Evolutionary conservation across 108 stramenopile species (phyloP).

Genomic region (Schizochytrium sp.): DNA sequence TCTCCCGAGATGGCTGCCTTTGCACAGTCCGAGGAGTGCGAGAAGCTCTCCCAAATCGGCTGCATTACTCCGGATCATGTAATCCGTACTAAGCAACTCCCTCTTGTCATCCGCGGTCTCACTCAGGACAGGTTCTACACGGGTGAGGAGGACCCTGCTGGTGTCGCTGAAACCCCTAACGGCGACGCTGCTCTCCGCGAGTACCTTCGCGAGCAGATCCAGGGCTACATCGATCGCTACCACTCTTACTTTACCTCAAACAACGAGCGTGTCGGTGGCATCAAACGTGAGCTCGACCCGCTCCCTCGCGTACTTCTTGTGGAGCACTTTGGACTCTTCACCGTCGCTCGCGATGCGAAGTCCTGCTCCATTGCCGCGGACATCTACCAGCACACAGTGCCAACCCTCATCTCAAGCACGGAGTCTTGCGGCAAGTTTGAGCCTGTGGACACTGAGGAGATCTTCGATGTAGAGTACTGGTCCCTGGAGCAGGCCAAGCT

Average conservation of each 20-base stretch:
- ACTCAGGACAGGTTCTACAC: neutral
- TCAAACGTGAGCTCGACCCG: constrained; percentile 44
- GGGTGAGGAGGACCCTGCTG: neutral
- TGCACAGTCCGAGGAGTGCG: constrained; percentile 55
- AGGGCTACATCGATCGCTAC: constrained; percentile 37
- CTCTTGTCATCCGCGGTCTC: constrained; percentile 29
- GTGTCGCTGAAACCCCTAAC: constrained; percentile 23
- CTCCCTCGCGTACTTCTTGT: constrained; percentile 40
- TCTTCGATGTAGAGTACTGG: constrained; percentile 61
- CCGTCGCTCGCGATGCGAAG: constrained; percentile 50
- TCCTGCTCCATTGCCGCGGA: constrained; percentile 60
- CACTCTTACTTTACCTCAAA: constrained; percentile 30
- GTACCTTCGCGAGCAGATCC: constrained; percentile 28
- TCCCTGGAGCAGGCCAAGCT: constrained; percentile 62
- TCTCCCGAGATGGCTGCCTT: constrained; percentile 25
- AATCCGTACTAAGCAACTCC: constrained; percentile 45
- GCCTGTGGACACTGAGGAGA: constrained; percentile 31
- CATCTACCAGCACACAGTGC: constrained; percentile 53
- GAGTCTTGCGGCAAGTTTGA: constrained; percentile 12
- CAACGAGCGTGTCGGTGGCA: constrained; percentile 43
- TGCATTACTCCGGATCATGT: constrained; percentile 50
- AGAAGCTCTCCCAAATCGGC: constrained; percentile 27
- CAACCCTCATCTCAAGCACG: neutral
- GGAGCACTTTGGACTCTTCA: constrained; percentile 60
- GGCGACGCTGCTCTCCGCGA: constrained; percentile 18